Conservation (phyloP, 1,284 basidiomycete species). For the Cryptococcus amylolentus region DNA sequence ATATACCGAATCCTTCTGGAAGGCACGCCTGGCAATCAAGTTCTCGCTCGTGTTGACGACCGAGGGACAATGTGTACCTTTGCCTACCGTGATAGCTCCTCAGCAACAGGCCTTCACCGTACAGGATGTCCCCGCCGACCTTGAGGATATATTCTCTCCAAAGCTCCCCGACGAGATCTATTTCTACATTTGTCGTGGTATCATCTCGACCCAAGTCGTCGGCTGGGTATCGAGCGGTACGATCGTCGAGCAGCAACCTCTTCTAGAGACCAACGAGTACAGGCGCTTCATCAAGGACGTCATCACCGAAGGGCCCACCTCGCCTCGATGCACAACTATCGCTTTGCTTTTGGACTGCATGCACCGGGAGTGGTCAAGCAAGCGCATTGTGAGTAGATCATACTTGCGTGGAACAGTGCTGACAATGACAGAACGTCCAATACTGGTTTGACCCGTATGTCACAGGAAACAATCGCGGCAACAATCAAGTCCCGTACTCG, state of each 20-base stretch:
- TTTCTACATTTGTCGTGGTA: constrained; percentile 89
- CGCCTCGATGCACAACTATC: constrained; percentile 84
- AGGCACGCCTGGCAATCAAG: constrained; percentile 87
- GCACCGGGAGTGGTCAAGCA: constrained; percentile 69
- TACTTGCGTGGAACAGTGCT: not conserved
- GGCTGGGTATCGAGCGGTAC: constrained; percentile 81
- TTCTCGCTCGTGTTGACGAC: constrained; percentile 86
- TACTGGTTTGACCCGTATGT: constrained; percentile 51
- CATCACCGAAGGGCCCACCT: constrained; percentile 85
- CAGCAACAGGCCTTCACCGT: constrained; percentile 58
- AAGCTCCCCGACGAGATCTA: constrained; percentile 95
- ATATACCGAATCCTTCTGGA: constrained; percentile 83
- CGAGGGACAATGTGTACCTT: constrained; percentile 81
- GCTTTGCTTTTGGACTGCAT: constrained; percentile 75
- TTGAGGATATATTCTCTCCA: constrained; percentile 93
- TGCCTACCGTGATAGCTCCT: constrained; percentile 70
- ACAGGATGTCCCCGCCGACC: constrained; percentile 81
- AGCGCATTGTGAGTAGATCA: constrained; percentile 56
- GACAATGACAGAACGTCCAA: constrained; percentile 41
- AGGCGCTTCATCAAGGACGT: constrained; percentile 91
- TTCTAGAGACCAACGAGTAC: constrained; percentile 93
- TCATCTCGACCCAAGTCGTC: constrained; percentile 80
- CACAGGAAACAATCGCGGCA: constrained; percentile 23
- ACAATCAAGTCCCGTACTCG: constrained; percentile 61
- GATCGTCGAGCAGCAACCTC: constrained; percentile 80